Evolutionary conservation across 2,329 filamentous ascomycete genomes (phyloP).

Genomic region (Trichoderma cornu-damae): DNA sequence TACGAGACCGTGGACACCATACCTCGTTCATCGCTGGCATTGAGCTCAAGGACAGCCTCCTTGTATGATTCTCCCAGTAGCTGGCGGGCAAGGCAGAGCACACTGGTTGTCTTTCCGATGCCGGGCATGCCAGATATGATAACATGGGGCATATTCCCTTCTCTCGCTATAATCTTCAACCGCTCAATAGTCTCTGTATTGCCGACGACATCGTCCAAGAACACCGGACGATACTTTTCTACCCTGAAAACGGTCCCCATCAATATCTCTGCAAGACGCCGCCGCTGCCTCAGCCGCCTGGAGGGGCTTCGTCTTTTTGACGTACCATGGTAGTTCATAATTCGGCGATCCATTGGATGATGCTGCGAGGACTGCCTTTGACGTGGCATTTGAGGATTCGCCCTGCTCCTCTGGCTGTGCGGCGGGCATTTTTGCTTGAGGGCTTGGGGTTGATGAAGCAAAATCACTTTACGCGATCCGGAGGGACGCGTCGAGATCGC

Average conservation of each 20-base stretch:
- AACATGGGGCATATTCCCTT: constrained; percentile 98
- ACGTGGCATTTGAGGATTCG: constrained; percentile 57
- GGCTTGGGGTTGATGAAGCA: constrained; percentile 18
- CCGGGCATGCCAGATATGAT: constrained; percentile 99
- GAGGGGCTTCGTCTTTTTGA: background rate
- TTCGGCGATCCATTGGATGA: constrained; percentile 47
- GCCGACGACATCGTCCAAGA: constrained; percentile 93
- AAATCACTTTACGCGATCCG: constrained; percentile 37
- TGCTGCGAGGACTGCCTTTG: constrained; percentile 51
- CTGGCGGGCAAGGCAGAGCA: constrained; percentile 87
- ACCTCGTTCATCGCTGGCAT: constrained; percentile 93
- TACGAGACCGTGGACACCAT: constrained; percentile 43
- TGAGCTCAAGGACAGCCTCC: constrained; percentile 92
- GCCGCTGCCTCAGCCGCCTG: background rate
- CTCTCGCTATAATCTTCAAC: constrained; percentile 94
- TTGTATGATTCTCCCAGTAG: constrained; percentile 91
- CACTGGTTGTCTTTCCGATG: constrained; percentile 96
- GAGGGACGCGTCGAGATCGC: constrained; percentile 32
- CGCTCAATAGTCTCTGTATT: constrained; percentile 97
- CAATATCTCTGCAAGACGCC: constrained; percentile 21
- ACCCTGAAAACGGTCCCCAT: constrained; percentile 60
- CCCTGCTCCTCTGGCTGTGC: constrained; percentile 48
- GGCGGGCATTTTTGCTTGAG: constrained; percentile 41
- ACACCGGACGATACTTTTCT: constrained; percentile 93
- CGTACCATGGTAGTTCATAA: constrained; percentile 77